Conservation (phyloP, 495 filamentous ascomycete species). For the Margaritispora aquatica region DNA sequence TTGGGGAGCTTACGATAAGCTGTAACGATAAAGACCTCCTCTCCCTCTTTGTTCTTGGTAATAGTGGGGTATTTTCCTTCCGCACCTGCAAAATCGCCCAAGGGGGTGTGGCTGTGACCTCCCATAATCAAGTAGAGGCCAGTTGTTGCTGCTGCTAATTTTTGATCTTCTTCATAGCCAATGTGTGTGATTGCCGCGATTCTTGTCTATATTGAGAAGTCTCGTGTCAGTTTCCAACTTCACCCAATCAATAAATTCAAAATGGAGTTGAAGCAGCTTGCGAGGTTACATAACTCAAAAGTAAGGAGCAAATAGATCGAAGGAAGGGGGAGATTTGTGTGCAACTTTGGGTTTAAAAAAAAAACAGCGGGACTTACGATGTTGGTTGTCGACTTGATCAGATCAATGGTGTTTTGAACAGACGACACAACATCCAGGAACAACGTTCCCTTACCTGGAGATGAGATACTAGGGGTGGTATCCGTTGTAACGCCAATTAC, state of each 20-base stretch:
- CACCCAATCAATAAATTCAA: no score
- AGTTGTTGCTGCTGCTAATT: constrained; percentile 41
- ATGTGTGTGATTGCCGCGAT: constrained; percentile 55
- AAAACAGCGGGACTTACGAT: no score
- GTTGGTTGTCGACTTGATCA: constrained; percentile 40
- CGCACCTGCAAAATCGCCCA: constrained; percentile 43
- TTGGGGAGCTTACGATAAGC: constrained; percentile 22
- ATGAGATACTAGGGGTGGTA: constrained; percentile 43
- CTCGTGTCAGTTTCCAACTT: no score
- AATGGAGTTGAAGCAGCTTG: no score
- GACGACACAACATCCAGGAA: constrained; percentile 43
- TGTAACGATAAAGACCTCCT: constrained; percentile 56
- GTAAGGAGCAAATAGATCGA: no score
- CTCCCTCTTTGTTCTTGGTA: constrained; percentile 44
- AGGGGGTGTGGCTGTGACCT: constrained; percentile 52
- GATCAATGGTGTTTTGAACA: constrained; percentile 46
- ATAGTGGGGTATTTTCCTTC: constrained; percentile 51
- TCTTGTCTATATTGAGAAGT: no score
- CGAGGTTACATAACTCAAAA: no score
- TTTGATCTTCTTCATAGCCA: constrained; percentile 49
- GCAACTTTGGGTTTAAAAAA: no score
- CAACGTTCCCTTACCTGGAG: constrained; percentile 40
- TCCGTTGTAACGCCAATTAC: constrained; percentile 53
- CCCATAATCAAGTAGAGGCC: constrained; percentile 52
- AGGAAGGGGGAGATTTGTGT: no score